phyloP scores from a whole-genome alignment of 805 yeast species.

The Millerozyma acaciae region DNA sequence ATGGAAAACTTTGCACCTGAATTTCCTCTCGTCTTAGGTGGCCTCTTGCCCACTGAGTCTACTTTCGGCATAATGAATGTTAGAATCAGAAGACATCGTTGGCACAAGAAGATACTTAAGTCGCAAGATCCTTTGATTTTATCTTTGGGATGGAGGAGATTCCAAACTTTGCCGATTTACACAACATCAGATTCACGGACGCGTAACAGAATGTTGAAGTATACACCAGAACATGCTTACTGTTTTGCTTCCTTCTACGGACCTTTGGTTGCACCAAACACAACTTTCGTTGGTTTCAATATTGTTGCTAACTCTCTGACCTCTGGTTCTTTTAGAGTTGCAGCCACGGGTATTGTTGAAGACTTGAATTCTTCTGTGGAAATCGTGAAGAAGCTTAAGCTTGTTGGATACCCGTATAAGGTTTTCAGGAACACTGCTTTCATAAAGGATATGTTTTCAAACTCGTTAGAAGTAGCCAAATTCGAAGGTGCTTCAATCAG shows the following conservation, averaged over 20 bases:
- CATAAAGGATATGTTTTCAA: conserved; percentile 92
- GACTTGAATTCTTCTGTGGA: conserved; percentile 88
- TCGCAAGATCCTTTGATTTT: conserved; percentile 92
- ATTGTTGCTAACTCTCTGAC: conserved; percentile 79
- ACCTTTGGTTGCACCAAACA: conserved; percentile 94
- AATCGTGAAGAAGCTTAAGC: conserved; percentile 90
- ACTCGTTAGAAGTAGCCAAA: conserved; percentile 91
- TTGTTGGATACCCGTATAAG: conserved; percentile 93
- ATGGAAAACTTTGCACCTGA: conserved; percentile 80
- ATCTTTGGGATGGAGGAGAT: conserved; percentile 97
- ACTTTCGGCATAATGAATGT: conserved; percentile 91
- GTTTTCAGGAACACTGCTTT: conserved; percentile 95
- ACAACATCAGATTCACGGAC: conserved; percentile 97
- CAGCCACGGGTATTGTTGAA: conserved; percentile 95
- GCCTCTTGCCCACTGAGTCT: conserved; percentile 83
- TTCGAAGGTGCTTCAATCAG: conserved; percentile 97
- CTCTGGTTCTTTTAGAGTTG: conserved; percentile 86
- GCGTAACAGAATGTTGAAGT: conserved; percentile 94
- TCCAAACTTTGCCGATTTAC: conserved; percentile 92
- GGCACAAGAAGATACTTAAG: conserved; percentile 96
- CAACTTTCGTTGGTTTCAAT: conserved; percentile 95
- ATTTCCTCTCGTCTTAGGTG: conserved; percentile 87
- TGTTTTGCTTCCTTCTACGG: conserved; percentile 96
- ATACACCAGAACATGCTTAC: conserved; percentile 97
- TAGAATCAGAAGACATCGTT: conserved; percentile 94